Conservation (phyloP, 176 grass and related monocot species). For the Avena eriantha region DNA sequence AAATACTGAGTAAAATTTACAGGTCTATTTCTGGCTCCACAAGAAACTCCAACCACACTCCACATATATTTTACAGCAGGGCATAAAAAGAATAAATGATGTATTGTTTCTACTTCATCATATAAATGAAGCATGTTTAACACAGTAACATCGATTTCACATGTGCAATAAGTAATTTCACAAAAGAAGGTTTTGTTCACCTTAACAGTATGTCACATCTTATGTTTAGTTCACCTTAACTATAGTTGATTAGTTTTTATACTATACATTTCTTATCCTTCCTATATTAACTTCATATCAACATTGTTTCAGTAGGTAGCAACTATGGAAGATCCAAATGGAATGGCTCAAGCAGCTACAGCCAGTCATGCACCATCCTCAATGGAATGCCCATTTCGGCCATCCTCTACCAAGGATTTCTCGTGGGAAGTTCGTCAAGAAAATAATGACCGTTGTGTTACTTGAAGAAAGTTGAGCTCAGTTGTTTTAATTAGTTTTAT, state of each 20-base stretch:
- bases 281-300: not conserved
- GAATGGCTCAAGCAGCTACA: constrained; percentile 33
- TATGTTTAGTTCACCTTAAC: constrained; percentile 28
- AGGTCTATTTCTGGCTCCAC: too few species aligned
- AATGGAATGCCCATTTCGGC: constrained; percentile 45
- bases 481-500: too few species aligned
- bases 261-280: not conserved
- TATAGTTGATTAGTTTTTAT: not conserved
- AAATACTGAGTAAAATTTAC: too few species aligned
- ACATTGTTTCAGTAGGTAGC: constrained; percentile 38
- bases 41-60: too few species aligned
- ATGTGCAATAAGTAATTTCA: constrained; percentile 9
- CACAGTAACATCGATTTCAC: not conserved
- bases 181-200: not conserved
- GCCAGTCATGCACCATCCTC: constrained; percentile 24
- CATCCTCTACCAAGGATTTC: constrained; percentile 40
- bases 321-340: constrained; percentile 36
- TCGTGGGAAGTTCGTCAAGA: constrained; percentile 40
- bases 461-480: too few species aligned
- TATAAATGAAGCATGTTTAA: not conserved
- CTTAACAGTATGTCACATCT: not conserved
- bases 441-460: not conserved
- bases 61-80: too few species aligned
- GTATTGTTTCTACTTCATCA: too few species aligned
- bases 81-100: too few species aligned